These are phyloP conservation scores for Suhomyces wounanorum DNA, from an alignment of 1,139 yeast genomes.

Conservation along the genomic window DNA sequence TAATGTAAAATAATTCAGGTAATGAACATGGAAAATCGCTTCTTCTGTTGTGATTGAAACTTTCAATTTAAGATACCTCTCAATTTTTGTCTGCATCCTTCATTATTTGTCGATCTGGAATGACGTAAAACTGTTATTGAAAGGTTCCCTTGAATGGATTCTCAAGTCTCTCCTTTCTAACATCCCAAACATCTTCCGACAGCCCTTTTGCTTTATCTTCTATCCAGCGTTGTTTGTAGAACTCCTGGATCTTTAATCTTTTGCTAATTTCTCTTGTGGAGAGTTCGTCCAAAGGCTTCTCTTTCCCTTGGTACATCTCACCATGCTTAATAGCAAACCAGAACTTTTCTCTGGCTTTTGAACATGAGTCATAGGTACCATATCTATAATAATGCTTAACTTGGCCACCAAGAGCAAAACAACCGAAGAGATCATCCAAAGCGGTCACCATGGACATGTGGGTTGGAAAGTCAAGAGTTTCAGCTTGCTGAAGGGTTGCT, in stretches of 20 bases:
- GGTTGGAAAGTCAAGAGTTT: conserved; percentile 33
- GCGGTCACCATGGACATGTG: conserved; percentile 60
- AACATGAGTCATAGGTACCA: conserved; percentile 75
- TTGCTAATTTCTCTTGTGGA: conserved; percentile 50
- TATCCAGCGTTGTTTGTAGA: conserved; percentile 63
- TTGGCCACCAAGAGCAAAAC: conserved; percentile 91
- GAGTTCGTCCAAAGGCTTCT: conserved; percentile 36
- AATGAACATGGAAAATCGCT: no score
- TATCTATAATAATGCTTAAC: conserved; percentile 77
- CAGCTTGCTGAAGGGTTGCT: conserved; percentile 29
- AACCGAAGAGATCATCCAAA: conserved; percentile 79
- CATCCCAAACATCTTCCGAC: conserved; percentile 82
- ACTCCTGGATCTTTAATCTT: conserved; percentile 62
- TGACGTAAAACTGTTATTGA: no score
- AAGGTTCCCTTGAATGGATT: conserved; percentile 14
- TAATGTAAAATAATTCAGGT: no score
- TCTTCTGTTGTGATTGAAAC: no score
- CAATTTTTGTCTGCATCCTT: neutral
- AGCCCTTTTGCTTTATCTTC: conserved; percentile 66
- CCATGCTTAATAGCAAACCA: conserved; percentile 76
- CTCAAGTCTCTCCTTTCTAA: conserved; percentile 37
- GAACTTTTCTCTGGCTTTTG: conserved; percentile 68
- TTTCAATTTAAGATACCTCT: neutral
- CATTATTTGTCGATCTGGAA: neutral
- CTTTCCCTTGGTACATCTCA: conserved; percentile 25